A percentile compares a stretch with the other conserved stretches of the same genome.
Evolutionary conservation across 225 moss, liverwort and hornwort species (phyloP).

Genomic region (Rhytidiadelphus loreus): DNA sequence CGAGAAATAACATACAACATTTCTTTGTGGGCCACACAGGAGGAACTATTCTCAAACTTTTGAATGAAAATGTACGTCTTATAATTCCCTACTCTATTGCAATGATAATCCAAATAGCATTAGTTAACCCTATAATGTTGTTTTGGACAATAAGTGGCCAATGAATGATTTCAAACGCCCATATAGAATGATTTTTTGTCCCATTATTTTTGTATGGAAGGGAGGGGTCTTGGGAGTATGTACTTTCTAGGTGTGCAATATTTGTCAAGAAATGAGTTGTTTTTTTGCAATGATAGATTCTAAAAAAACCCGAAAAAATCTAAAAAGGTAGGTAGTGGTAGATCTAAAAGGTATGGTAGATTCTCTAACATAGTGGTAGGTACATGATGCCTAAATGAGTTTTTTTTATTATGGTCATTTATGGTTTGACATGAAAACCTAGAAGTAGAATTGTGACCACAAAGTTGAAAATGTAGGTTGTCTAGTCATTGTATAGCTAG

Average conservation of each 20-base stretch:
- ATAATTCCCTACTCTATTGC: accelerated
- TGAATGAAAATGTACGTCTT: background rate
- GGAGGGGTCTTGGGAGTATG: accelerated
- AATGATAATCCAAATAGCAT: background rate
- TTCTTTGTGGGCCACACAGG: accelerated
- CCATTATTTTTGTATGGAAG: background rate
- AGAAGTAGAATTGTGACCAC: accelerated
- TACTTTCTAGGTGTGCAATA: accelerated
- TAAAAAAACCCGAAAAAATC: no score
- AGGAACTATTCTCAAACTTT: no score
- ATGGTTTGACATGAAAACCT: no score
- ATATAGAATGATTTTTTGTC: background rate
- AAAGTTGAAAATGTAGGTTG: accelerated
- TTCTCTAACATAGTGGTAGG: no score
- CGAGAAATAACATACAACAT: background rate
- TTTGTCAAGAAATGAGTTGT: background rate
- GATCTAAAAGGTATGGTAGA: accelerated
- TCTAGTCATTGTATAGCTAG: accelerated
- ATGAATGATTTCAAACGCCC: background rate
- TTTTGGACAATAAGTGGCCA: accelerated
- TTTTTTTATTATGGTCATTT: background rate
- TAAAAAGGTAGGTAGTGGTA: no score
- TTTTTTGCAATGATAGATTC: background rate
- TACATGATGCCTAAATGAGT: background rate
- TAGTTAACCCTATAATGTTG: no score